phyloP scores from a whole-genome alignment of 2,329 filamentous ascomycete species.

The Pyrenochaeta sp. region DNA sequence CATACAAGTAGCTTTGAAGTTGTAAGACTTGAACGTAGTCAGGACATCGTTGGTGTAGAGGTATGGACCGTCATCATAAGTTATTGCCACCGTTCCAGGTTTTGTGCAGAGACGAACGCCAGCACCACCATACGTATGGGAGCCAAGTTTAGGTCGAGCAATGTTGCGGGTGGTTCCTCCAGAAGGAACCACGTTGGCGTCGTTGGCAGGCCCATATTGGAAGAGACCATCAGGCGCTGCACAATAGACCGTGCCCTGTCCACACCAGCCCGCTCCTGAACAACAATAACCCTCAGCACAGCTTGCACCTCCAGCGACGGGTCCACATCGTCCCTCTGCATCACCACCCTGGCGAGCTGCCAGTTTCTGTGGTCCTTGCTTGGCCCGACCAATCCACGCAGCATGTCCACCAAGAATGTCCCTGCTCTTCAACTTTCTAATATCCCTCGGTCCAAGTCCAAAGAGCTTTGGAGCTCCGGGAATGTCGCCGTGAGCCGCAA shows the following conservation, averaged over 20 bases:
- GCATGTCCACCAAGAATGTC: conserved; percentile 28
- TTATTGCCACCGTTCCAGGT: conserved; percentile 69
- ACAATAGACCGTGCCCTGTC: conserved; percentile 60
- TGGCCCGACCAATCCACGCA: conserved; percentile 22
- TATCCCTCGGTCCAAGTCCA: conserved; percentile 34
- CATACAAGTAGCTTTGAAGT: conserved; percentile 68
- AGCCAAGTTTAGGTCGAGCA: conserved; percentile 62
- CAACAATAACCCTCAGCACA: conserved; percentile 48
- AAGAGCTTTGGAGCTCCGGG: conserved; percentile 45
- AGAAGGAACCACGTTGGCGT: conserved; percentile 63
- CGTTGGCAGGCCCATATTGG: conserved; percentile 66
- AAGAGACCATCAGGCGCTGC: conserved; percentile 68
- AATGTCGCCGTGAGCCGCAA: conserved; percentile 40
- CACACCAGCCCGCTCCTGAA: conserved; percentile 34
- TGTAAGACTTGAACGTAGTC: conserved; percentile 63
- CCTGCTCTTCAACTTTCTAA: conserved; percentile 33
- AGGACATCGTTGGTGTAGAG: conserved; percentile 69
- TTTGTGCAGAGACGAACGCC: conserved; percentile 63
- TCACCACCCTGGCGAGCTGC: conserved; percentile 45
- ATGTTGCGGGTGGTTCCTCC: conserved; percentile 63
- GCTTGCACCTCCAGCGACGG: conserved; percentile 31
- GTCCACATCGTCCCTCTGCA: conserved; percentile 42
- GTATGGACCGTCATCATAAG: conserved; percentile 72
- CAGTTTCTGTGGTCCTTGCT: conserved; percentile 14
- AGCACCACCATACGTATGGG: conserved; percentile 64